A percentile compares a stretch with the other conserved stretches of the same genome.
phyloP scores from a whole-genome alignment of 1,284 basidiomycete species.

The Cryptococcus hybrid region DNA sequence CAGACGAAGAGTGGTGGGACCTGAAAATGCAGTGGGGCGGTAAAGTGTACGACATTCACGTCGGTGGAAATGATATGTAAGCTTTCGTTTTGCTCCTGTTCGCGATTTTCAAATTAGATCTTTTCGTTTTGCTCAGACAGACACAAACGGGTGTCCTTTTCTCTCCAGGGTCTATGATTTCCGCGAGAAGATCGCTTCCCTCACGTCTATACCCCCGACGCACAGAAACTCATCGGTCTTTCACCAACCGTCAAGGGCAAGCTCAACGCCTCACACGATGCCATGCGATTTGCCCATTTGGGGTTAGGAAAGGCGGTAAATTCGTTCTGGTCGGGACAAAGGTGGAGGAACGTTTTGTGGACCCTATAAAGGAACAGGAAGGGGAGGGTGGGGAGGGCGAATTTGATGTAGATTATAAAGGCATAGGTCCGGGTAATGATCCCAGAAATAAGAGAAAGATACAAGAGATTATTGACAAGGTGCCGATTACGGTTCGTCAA shows the following conservation, averaged over 20 bases:
- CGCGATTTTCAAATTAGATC: conserved; percentile 53
- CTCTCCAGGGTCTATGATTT: conserved; percentile 45
- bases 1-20: conserved; percentile 33
- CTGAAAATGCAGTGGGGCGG: conserved; percentile 44
- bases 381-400: conserved; percentile 47
- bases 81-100: too few species aligned
- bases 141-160: too few species aligned
- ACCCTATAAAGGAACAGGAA: conserved; percentile 49
- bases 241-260: conserved; percentile 66
- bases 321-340: conserved; percentile 80
- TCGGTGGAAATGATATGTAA: conserved; percentile 43
- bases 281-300: conserved; percentile 25
- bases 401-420: conserved; percentile 57
- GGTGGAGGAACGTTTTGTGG: conserved; percentile 76
- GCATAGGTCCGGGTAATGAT: conserved; percentile 62
- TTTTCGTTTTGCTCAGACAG: conserved; percentile 45
- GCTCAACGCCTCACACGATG: conserved; percentile 68
- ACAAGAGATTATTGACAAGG: conserved; percentile 64
- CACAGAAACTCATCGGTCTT: conserved; percentile 85
- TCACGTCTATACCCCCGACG: conserved; percentile 78
- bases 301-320: conserved; percentile 65
- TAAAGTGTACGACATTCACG: conserved; percentile 33
- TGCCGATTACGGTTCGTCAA: conserved; percentile 52
- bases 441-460: conserved; percentile 75
- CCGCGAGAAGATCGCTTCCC: conserved; percentile 56